Conservation (phyloP, 78 protist genomes). For the Salpingoeca rosetta region DNA sequence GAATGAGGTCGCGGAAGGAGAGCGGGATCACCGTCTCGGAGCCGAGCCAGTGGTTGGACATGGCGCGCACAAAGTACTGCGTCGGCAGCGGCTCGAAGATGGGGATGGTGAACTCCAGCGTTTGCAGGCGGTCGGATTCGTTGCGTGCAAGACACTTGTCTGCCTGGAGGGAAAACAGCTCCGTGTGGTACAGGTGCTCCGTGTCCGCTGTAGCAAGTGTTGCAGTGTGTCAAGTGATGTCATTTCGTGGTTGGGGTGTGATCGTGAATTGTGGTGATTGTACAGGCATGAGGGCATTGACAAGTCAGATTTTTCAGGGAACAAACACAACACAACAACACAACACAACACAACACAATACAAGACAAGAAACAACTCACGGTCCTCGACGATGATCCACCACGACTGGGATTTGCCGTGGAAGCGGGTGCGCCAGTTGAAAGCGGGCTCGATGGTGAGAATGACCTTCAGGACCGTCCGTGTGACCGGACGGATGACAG, state of each 20-base stretch:
- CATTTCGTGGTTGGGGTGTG: no score
- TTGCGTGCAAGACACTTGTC: slow-evolving; percentile 6
- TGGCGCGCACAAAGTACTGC: slow-evolving; percentile 75
- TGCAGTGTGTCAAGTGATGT: slow-evolving; percentile 12
- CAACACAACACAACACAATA: no score
- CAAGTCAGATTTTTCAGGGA: no score
- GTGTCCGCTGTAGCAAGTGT: slow-evolving; percentile 40
- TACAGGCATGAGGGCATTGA: no score
- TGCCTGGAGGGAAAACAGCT: slow-evolving; percentile 55
- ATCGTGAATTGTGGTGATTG: no score
- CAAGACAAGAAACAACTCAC: no score
- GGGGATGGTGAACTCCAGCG: slow-evolving; percentile 69
- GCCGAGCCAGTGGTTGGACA: slow-evolving; percentile 86
- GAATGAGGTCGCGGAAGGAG: slow-evolving; percentile 59
- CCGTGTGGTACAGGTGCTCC: slow-evolving; percentile 78
- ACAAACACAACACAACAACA: no score
- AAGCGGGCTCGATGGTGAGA: slow-evolving; percentile 43
- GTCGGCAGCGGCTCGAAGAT: slow-evolving; percentile 78
- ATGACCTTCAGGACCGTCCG: slow-evolving; percentile 71
- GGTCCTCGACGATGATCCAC: slow-evolving; percentile 68
- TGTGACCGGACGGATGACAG: slow-evolving; percentile 82
- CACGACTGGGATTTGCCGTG: slow-evolving; percentile 69
- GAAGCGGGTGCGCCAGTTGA: slow-evolving; percentile 47
- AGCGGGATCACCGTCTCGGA: slow-evolving; percentile 57
- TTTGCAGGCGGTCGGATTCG: slow-evolving; percentile 10